Evolutionary conservation across 2,329 filamentous ascomycete species (phyloP).

Genomic region (Fusarium verrucosum): DNA sequence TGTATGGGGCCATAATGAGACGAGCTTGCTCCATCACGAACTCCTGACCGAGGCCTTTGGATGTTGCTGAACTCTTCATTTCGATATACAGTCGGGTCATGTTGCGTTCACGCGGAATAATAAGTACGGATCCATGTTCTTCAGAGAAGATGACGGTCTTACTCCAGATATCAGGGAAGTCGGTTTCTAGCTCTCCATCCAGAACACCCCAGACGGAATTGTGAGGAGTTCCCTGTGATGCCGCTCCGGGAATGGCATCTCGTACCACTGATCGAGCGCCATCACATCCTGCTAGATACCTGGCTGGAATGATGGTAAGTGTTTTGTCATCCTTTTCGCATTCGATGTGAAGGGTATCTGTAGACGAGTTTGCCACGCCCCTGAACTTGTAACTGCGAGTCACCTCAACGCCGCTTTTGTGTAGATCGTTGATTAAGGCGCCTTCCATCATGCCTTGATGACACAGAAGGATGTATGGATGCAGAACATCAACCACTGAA

Average conservation of each 20-base stretch:
- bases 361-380: slow-evolving; percentile 55
- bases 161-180: slow-evolving; percentile 79
- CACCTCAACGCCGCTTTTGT: slow-evolving; percentile 71
- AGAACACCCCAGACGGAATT: slow-evolving; percentile 73
- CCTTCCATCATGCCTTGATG: slow-evolving; percentile 82
- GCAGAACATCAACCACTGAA: slow-evolving; percentile 61
- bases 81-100: slow-evolving; percentile 73
- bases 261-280: slow-evolving; percentile 76
- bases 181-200: slow-evolving; percentile 74
- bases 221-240: slow-evolving; percentile 64
- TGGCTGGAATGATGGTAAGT: slow-evolving; percentile 12
- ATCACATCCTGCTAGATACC: slow-evolving; percentile 56
- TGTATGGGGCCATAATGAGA: slow-evolving; percentile 67
- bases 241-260: slow-evolving; percentile 65
- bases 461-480: slow-evolving; percentile 65
- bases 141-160: slow-evolving; percentile 76
- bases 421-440: slow-evolving; percentile 73
- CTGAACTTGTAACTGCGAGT: slow-evolving; percentile 69
- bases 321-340: slow-evolving; percentile 43
- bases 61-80: slow-evolving; percentile 57
- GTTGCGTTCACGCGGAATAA: slow-evolving; percentile 77
- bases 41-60: slow-evolving; percentile 62
- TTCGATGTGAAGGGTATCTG: slow-evolving; percentile 55
- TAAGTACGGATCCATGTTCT: slow-evolving; percentile 72
- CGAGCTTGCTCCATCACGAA: slow-evolving; percentile 75